Base-by-base conservation (phyloP, 2,329 filamentous ascomycete genomes). In the Diaporthe citriasiana region DNA sequence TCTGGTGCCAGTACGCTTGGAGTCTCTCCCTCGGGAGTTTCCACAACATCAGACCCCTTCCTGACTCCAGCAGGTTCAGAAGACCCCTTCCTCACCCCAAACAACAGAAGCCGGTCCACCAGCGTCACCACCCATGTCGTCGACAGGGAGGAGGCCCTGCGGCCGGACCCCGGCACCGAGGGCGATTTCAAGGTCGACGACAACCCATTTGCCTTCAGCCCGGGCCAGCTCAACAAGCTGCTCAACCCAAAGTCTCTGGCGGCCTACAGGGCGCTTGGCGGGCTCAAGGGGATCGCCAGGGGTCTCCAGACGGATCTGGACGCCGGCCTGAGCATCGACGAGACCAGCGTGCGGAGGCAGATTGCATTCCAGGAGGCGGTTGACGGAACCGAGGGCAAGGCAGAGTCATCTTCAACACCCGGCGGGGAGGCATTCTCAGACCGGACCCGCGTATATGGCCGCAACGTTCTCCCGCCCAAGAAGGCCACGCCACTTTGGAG, bases 181-280 rank as follows among this genome's bases (percentile, higher is more conserved):
- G 86, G 84, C 7, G 90, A 93, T 70, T 95, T 94, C 77, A 79
- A 89, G 56, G 88, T 92, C 13, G 87, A 91, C 70, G 85, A 91
- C 77, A 94, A 93, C 80, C 90, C 87, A 47, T 94, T 95, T 76
- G 92, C 92, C 12, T 94, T 93, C 78, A 89, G 91, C 0, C 91
- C 91, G 13, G 93, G 93, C 30, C 93, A 93, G 78, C 83, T 94
- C 79, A 91, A 89, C 74, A 95, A 95, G 82, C 84, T 96, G n/a
- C 85, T 94, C 65, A 95, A 95, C 75, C 93, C 93, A 0, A 95
- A 96, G 83, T 95, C 88, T 77, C 85, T 94, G 73, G 86, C 89
- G 22, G 93, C 93, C 3, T 94, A 95, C 75, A 89, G 93, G 77
- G 92, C 92, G 4, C 82, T 95, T 1, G 94, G 94, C 69, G 94